Evolutionary conservation across 2,329 filamentous ascomycete genomes (phyloP), one percentile per base, ranked within the genome.

Genomic region (Coniochaeta sp.): DNA sequence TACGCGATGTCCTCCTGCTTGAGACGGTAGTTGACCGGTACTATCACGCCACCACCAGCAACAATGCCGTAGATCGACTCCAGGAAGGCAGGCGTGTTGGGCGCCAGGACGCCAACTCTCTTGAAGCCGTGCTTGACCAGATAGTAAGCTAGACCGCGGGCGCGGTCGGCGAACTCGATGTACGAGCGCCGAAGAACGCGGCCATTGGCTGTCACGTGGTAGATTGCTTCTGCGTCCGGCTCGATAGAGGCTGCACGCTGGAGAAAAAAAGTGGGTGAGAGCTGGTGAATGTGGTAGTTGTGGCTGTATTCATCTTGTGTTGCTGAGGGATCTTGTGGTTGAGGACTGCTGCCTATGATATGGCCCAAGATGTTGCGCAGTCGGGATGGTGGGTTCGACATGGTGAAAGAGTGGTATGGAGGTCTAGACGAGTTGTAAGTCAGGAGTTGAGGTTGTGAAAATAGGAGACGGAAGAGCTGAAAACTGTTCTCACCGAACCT

Each of bases 81-180:
- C 30, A 99, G 79, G 68, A 98, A 98, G 0, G 93, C 93, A 0
- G 95, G 95, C 1, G 95, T 99, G 72, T 99, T 99, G 3, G 95
- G 90, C 9, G 87, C 88, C 12, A 99, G 79, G 55, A 99, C 88
- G 7, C 95, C 95, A 6, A 98, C 89, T 62, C 90, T 83, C 68
- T 85, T 88, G 69, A 85, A 86, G 4, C 83, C 81, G 69, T 90
- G 85, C 72, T 90, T 90, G 66, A 84, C 83, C 60, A 99, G 72
- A 72, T 89, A 98, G 75, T 96, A 98, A 16, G 92, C 93, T 19
- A 99, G 78, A 0, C 93, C 95, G 47, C 90, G 79, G 3, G 93
- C 90, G 50, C 95, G 90, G 69, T 96, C 90, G 17, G 95, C 90
- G 61, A 92, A 86, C 69, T 95, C 88, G 61, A 80, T 79, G 71